Percentiles rank a stretch among this genome's conserved stretches.
These are phyloP conservation scores for Uncinocarpus reesii DNA, from an alignment of 2,329 filamentous ascomycete genomes.

Conservation along the genomic window DNA sequence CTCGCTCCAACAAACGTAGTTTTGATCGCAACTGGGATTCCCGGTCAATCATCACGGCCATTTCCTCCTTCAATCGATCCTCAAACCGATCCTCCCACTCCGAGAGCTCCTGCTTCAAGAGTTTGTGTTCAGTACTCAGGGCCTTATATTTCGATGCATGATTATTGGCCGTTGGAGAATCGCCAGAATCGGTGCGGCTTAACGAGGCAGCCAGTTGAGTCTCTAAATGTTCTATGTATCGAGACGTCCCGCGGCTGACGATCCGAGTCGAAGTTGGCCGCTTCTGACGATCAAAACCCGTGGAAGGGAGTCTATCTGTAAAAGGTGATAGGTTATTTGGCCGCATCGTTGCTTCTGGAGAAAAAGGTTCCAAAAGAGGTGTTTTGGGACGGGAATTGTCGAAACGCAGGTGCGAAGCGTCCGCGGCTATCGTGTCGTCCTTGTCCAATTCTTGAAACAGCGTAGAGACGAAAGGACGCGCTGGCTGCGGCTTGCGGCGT, in stretches of 20 bases:
- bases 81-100: conserved; percentile 28
- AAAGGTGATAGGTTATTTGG: conserved; percentile 8
- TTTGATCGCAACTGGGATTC: conserved; percentile 25
- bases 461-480: conserved; percentile 17
- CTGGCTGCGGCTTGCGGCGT: conserved; percentile 17
- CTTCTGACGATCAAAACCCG: conserved; percentile 20
- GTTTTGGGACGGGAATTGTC: neutral
- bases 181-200: conserved; percentile 30
- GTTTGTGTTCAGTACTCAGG: conserved; percentile 26
- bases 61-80: conserved; percentile 25
- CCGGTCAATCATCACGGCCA: conserved; percentile 22
- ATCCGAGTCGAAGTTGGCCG: conserved; percentile 15
- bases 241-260: conserved; percentile 33
- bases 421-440: neutral
- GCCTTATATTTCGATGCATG: conserved; percentile 30
- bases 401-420: neutral
- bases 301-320: neutral
- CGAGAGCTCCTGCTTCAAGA: conserved; percentile 26
- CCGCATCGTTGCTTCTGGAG: conserved; percentile 7
- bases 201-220: conserved; percentile 36
- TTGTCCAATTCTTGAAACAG: conserved; percentile 16
- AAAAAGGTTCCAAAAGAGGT: conserved; percentile 5
- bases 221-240: conserved; percentile 43
- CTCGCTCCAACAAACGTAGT: conserved; percentile 26
- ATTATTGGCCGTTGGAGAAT: conserved; percentile 32